Evolutionary conservation across 768 basidiomycete species (phyloP).

Genomic region (Pleurotus tuoliensis): DNA sequence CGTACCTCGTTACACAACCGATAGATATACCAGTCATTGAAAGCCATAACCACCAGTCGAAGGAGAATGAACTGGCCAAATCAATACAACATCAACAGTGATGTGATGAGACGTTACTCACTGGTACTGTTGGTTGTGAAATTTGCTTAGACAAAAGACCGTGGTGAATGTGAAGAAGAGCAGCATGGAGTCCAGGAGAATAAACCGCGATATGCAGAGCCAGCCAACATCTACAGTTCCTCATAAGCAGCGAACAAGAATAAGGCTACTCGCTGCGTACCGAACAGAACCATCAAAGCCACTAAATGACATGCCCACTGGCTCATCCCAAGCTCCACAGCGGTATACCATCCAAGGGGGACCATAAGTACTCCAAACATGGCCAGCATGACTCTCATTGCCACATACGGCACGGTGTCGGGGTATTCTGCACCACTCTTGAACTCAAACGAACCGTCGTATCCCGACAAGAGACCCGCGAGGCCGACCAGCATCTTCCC

Average conservation of each 20-base stretch:
- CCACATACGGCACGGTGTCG: conserved; percentile 80
- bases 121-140: conserved; percentile 96
- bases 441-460: conserved; percentile 90
- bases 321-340: conserved; percentile 91
- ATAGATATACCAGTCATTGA: conserved; percentile 91
- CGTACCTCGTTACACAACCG: conserved; percentile 88
- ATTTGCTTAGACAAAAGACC: conserved; percentile 91
- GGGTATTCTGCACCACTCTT: conserved; percentile 89
- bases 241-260: conserved; percentile 4
- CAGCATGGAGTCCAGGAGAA: conserved; percentile 98
- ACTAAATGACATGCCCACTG: conserved; percentile 87
- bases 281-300: conserved; percentile 89
- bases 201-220: conserved; percentile 95
- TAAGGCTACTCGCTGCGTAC: conserved; percentile 37
- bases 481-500: conserved; percentile 99
- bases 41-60: conserved; percentile 98
- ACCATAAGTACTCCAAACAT: conserved; percentile 95
- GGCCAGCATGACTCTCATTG: conserved; percentile 94
- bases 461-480: conserved; percentile 86
- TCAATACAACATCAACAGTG: conserved; percentile 5
- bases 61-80: conserved; percentile 71
- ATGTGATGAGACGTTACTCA: conserved; percentile 33
- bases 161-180: conserved; percentile 98
- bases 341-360: conserved; percentile 95
- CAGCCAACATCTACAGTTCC: conserved; percentile 78